Evolutionary conservation across 2,329 filamentous ascomycete genomes (phyloP), one percentile per base, ranked within the genome.

Genomic region (Trichoderma gracile): DNA sequence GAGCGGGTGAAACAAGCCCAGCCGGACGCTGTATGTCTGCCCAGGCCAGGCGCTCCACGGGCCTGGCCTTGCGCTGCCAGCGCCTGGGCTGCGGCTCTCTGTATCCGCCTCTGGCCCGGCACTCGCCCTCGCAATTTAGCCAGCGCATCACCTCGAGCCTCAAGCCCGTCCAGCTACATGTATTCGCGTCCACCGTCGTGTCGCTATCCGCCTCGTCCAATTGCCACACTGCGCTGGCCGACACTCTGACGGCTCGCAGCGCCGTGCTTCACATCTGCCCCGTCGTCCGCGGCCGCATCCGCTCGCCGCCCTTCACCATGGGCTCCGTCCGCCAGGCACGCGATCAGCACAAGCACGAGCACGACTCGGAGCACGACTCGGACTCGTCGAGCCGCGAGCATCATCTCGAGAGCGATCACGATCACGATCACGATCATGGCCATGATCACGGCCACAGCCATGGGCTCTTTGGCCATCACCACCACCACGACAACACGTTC

Each of bases 311-410:
- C 55, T 64, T 64, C 60, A 66, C 73, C 66, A 74, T 76, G 70
- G 72, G 72, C 64, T 70, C 72, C 67, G 69, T 70, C 45, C 72
- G 74, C 58, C 75, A 76, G 68, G 75, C 74, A 63, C 71, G 73
- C 59, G 72, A 75, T 59, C 68, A 77, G 70, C 64, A 65, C 57
- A 69, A 71, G 27, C 66, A 75, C 68, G 84, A 88, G 69, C 77
- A 78, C 40, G 84, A 87, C 68, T 77, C 79, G 65, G 85, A 86
- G 67, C 78, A 80, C 66, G 84, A 87, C 75, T 90, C 93, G 72
- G 88, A 92, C 73, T 90, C 95, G 76, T 90, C 95, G 76, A 92
- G 96, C 77, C 89, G 91, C 69, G 94, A 99, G 78, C 92, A 95
- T 56, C 67, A 68, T 58, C 66, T 69, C 45, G 62, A 65, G 10